Evolutionary conservation across 129 eudicot genomes (phyloP), one percentile per base, ranked within the genome.

Genomic region (Solidago caesia): DNA sequence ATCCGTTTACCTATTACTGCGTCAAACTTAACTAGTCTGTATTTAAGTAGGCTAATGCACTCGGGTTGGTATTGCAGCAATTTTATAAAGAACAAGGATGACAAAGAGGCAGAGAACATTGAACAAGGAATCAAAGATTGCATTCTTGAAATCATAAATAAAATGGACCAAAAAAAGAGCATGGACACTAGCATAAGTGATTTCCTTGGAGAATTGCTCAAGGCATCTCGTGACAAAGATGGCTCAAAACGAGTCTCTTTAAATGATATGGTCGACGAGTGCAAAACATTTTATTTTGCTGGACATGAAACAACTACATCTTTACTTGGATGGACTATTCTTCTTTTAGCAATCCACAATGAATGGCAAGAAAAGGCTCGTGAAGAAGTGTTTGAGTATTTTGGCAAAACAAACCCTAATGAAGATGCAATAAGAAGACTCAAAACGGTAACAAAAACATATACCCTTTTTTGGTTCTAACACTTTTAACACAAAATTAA

Each of bases 281-380:
- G 93, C 77, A 90, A 90, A 78, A 87, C 96, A n/a, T 87, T 87
- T 48, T 90, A 87, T 71, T 81, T 85, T 65, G 96, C 96, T 13
- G 96, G 96, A 53, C 92, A 90, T 60, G 92, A 85, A 82, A 87
- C 91, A 8, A 83, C 90, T 16, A 82, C 89, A n/a, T 76, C 85
- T 16, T 77, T 85, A 76, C 93, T 90, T 51, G 85, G 81, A 68
- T 90, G 96, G 93, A 87, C 86, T 42, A 47, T 84, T 82, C 79
- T 87, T 80, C 93, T 90, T 66, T 71, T 87, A 63, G 77, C 91
- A 61, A 64, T 65, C 12, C 77, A 90, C 26, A 56, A 56, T 11
- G 87, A 90, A 4, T 90, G 96, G 96, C 96, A 90, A 85, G 87
- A 90, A 15, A 90, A 76, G 68, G 91, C 91, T 45, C 80, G 91